Evolutionary conservation across 257 asterid genomes (phyloP).

Genomic region (Salvia hispanica): DNA sequence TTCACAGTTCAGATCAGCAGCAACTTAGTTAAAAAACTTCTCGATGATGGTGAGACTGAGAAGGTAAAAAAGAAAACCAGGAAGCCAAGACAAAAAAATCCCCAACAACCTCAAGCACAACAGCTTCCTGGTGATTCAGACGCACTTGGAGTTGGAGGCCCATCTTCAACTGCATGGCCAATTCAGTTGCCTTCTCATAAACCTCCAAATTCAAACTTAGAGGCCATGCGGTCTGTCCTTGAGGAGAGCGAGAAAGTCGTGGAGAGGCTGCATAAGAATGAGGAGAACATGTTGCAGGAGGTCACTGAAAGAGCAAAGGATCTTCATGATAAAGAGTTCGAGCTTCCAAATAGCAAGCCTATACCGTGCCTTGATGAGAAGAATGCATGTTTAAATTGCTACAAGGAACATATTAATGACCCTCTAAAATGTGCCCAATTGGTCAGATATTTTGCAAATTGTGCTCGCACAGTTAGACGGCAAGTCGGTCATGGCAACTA

Average conservation of each 20-base stretch:
- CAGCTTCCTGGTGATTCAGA: conserved; percentile 47
- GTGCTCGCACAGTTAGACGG: conserved; percentile 77
- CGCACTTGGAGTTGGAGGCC: conserved; percentile 36
- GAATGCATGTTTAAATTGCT: conserved; percentile 76
- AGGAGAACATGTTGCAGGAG: conserved; percentile 76
- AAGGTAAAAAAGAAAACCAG: conserved; percentile 63
- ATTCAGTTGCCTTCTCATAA: conserved; percentile 58
- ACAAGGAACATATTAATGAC: conserved; percentile 63
- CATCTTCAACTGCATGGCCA: conserved; percentile 71
- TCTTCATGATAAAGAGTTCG: conserved; percentile 87
- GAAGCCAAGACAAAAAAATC: conserved; percentile 61
- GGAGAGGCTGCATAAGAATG: conserved; percentile 79
- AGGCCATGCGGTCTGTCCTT: conserved; percentile 64
- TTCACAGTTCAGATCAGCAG: conserved; percentile 79
- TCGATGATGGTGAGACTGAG: conserved; percentile 50
- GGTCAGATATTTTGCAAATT: conserved; percentile 66
- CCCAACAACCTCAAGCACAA: conserved; percentile 43
- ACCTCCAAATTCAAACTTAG: conserved; percentile 57
- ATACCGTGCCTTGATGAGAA: conserved; percentile 69
- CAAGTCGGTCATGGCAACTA: conserved; percentile 32
- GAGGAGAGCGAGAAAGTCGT: conserved; percentile 71
- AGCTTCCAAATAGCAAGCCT: conserved; percentile 72
- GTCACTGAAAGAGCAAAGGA: conserved; percentile 87
- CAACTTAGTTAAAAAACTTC: conserved; percentile 65
- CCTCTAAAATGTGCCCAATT: conserved; percentile 72